Evolutionary conservation across 495 filamentous ascomycete species (phyloP).

Genomic region (Tuber umbilicatum): DNA sequence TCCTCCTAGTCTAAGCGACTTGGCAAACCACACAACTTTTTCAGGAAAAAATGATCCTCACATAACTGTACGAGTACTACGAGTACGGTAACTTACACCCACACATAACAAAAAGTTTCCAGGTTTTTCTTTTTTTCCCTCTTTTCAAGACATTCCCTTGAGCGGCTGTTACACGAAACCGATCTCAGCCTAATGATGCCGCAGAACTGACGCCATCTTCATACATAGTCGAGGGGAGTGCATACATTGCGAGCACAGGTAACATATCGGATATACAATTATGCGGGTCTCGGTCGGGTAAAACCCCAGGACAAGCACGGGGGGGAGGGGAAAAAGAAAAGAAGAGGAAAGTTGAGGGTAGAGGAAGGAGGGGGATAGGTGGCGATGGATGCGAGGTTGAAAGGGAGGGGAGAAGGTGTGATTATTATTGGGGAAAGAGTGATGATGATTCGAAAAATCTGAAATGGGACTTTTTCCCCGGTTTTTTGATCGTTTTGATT

Average conservation of each 20-base stretch:
- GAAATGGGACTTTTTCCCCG: not conserved
- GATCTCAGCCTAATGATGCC: slow-evolving; percentile 39
- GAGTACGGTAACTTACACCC: slow-evolving; percentile 13
- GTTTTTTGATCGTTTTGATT: not conserved
- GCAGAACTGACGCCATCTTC: slow-evolving; percentile 37
- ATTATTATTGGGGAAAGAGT: not conserved
- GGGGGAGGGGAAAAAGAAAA: not conserved
- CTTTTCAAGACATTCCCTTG: slow-evolving; percentile 21
- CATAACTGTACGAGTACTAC: too few species aligned
- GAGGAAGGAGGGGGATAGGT: too few species aligned
- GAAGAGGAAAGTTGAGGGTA: not conserved
- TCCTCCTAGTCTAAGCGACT: not conserved
- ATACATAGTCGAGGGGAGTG: slow-evolving; percentile 17
- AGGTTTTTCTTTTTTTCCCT: slow-evolving; percentile 12
- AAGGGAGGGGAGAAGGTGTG: too few species aligned
- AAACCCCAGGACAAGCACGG: slow-evolving; percentile 6
- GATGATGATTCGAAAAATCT: not conserved
- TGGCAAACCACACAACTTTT: not conserved
- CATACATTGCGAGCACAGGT: not conserved
- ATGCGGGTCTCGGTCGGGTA: slow-evolving; percentile 34
- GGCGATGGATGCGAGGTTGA: too few species aligned
- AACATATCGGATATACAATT: slow-evolving; percentile 36
- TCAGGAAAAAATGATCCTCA: not conserved
- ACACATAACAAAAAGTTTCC: slow-evolving; percentile 25
- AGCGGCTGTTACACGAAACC: slow-evolving; percentile 34